Base-by-base conservation (phyloP, 2,329 filamentous ascomycete species). In the Xylariaceae sp. region DNA sequence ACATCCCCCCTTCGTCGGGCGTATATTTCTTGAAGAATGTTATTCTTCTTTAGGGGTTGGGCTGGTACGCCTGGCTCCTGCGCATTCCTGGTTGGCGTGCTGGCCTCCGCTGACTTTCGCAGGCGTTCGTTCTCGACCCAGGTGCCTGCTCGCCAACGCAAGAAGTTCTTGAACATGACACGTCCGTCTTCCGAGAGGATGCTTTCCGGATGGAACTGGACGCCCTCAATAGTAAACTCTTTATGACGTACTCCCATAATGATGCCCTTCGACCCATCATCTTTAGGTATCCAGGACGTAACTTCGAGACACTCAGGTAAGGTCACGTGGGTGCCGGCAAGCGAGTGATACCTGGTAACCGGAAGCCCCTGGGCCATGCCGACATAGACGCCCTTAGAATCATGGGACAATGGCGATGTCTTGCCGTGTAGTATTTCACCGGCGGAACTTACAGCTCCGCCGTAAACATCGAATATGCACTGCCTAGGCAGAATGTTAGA, bases 191-290 rank as follows among this genome's bases (percentile, higher is more conserved):
- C 90, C 0, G 92, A 96, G 48, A 99, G 75, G 54, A 99, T 99
- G 69, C 92, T 97, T 72, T 99, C 94, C 0, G 94, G 94, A 64
- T 99, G 94, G 65, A 97, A 99, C 68, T 99, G 94, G 15, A 99
- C 94, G 39, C 92, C 94, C 71, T 99, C 94, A n/a, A 97, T 80
- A 1, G 89, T 81, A 65, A 86, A 88, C 67, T 94, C 83, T 75
- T 92, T 96, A 76, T 99, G 94, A 43, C 94, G 86, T 43, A 99
- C 88, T 44, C 94, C 94, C 87, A 97, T 96, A 63, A 99, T 99
- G 55, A 97, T 85, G 29, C 88, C 89, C 60, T 88, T 90, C 29
- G 83, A 84, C 48, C 86, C 86, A 67, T 92, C 88, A 15, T 86
- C 84, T 60, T 83, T 83, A 30, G 85, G 80, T 51, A 94, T 90